phyloP scores from a whole-genome alignment of 2,329 filamentous ascomycete species.

The Beauveria pseudobassiana region DNA sequence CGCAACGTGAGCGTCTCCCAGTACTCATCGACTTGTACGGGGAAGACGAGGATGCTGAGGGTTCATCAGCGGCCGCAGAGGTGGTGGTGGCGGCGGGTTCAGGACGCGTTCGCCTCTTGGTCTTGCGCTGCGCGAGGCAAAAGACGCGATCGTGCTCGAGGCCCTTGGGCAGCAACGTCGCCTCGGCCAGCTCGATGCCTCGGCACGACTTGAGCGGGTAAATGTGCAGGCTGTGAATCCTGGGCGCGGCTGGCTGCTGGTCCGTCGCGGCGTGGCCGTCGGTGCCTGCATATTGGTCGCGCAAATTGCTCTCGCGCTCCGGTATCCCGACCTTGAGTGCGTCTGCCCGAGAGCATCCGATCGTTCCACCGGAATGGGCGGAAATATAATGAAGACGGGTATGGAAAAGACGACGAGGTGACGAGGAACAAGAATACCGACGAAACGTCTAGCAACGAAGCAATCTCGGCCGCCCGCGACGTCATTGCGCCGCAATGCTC shows the following conservation, averaged over 20 bases:
- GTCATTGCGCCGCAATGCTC: slow-evolving; percentile 6
- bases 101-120: not conserved
- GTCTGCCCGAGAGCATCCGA: slow-evolving; percentile 49
- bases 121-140: slow-evolving; percentile 63
- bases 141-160: slow-evolving; percentile 77
- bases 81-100: slow-evolving; percentile 2
- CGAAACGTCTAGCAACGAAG: slow-evolving; percentile 21
- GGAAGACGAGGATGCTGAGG: not conserved
- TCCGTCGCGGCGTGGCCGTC: not conserved
- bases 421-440: slow-evolving; percentile 33
- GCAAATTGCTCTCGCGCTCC: slow-evolving; percentile 30
- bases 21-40: not conserved
- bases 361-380: slow-evolving; percentile 43
- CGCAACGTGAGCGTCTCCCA: slow-evolving; percentile 70
- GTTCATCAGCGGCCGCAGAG: not conserved
- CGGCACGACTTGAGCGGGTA: slow-evolving; percentile 80
- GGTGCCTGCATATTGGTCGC: slow-evolving; percentile 15
- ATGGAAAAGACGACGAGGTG: slow-evolving; percentile 44
- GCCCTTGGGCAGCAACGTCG: slow-evolving; percentile 59
- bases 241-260: slow-evolving; percentile 17
- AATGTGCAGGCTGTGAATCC: slow-evolving; percentile 59
- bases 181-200: slow-evolving; percentile 63
- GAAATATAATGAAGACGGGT: slow-evolving; percentile 47
- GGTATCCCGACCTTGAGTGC: slow-evolving; percentile 40
- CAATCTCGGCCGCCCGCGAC: slow-evolving; percentile 16